Conservation (phyloP, 805 yeast species). For the Wickerhamomyces canadensis region DNA sequence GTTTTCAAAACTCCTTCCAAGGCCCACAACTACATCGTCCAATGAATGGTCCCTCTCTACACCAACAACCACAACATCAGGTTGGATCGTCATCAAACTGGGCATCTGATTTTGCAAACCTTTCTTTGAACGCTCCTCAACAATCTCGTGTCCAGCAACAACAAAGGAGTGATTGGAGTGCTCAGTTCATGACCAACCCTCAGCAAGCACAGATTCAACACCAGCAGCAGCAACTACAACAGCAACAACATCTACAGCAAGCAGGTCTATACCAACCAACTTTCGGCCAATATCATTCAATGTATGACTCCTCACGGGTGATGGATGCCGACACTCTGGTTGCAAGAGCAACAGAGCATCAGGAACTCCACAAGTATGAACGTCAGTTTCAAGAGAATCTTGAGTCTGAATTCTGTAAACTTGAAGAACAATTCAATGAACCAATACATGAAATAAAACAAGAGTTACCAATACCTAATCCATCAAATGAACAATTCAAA, state of each 20-base stretch:
- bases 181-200: conserved; percentile 11
- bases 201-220: conserved; percentile 1
- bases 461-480: background rate
- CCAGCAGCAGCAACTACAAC: conserved; percentile 2
- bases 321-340: too few relatives aligned
- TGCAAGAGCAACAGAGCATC: conserved; percentile 23
- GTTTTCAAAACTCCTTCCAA: conserved; percentile 8
- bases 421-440: conserved; percentile 15
- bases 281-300: conserved; percentile 5
- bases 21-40: background rate
- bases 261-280: conserved; percentile 5
- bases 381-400: conserved; percentile 11
- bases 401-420: conserved; percentile 11
- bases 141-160: conserved; percentile 8
- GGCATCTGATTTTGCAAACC: conserved; percentile 21
- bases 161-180: conserved; percentile 11
- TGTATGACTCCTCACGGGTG: conserved; percentile 5
- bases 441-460: conserved; percentile 7
- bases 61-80: conserved; percentile 4
- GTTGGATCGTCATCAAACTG: conserved; percentile 9
- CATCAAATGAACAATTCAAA: conserved; percentile 16
- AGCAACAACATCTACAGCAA: conserved; percentile 5
- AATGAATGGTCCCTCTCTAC: background rate
- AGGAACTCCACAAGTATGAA: conserved; percentile 12
- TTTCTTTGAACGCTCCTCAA: conserved; percentile 7